Evolutionary conservation across 306 rosid genomes (phyloP).

Genomic region (Corylus heterophylla): DNA sequence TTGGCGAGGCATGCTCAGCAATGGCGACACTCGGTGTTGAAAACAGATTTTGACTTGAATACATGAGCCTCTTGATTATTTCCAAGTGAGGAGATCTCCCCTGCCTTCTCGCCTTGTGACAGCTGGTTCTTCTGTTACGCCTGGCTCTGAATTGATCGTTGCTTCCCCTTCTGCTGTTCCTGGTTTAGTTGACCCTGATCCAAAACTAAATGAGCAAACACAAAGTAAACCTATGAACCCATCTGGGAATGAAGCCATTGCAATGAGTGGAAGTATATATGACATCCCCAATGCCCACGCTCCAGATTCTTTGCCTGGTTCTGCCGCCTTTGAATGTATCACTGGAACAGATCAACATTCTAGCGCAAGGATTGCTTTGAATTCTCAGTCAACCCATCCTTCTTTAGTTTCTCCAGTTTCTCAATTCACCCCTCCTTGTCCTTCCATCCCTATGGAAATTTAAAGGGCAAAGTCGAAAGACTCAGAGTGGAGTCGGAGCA

Average conservation of each 20-base stretch:
- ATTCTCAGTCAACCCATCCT: conserved; percentile 44
- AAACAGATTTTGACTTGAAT: too few species aligned
- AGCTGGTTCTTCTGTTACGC: conserved; percentile 29
- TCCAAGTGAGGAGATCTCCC: too few species aligned
- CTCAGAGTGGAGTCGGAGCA: conserved; percentile 58
- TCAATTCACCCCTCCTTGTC: conserved; percentile 48
- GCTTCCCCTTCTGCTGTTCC: conserved; percentile 41
- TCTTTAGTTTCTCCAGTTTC: conserved; percentile 45
- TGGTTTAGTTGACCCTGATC: conserved; percentile 50
- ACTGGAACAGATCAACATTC: conserved; percentile 34
- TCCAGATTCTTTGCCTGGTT: conserved; percentile 42
- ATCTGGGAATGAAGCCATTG: conserved; percentile 44
- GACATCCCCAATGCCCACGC: conserved; percentile 35
- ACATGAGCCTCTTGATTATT: too few species aligned
- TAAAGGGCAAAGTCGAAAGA: conserved; percentile 57
- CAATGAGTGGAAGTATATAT: conserved; percentile 39
- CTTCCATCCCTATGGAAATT: conserved; percentile 43
- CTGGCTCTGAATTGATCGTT: conserved; percentile 40
- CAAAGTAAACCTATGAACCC: conserved; percentile 45
- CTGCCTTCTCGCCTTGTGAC: too few species aligned
- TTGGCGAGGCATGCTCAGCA: too few species aligned
- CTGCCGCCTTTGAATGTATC: conserved; percentile 43
- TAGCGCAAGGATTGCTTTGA: conserved; percentile 43
- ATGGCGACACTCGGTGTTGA: too few species aligned
- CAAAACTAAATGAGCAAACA: conserved; percentile 48